Evolutionary conservation across 2,329 filamentous ascomycete genomes (phyloP), one percentile per base, ranked within the genome.

Genomic region (Aspergillus eucalypticola): DNA sequence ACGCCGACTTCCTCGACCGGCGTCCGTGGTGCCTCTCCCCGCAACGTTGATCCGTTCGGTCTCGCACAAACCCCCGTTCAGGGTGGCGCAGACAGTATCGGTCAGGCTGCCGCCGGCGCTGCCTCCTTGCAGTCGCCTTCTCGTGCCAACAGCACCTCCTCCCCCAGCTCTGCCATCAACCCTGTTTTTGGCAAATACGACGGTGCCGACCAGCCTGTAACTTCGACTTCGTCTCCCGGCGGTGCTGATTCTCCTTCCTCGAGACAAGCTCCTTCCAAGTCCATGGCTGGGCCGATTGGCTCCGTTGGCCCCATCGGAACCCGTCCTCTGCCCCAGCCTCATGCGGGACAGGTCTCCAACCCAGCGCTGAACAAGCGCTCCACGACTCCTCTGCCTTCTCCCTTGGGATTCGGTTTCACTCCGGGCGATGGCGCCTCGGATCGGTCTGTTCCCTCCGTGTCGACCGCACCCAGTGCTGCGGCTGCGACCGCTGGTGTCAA

Each of bases 271-370:
- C 83, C 87, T 39, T 79, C 82, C 29, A 83, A 79, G 61, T 65
- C 75, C 76, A 61, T 81, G 78, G 74, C 85, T 63, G 81, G 80
- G 52, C 82, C 84, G 63, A 75, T 81, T 53, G 84, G 84, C 59
- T 83, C 90, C 4, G 92, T 98, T 56, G 94, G 92, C 21, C 94
- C 95, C 17, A 98, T 98, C 68, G 95, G 95, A 65, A 97, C 94
- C 60, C 89, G 95, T 48, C 94, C 94, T 3, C 84, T 86, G 17
- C 84, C 83, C 41, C 83, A 82, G 35, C 78, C 85, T n/a, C 78
- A 76, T 32, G 66, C 73, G 41, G 75, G 73, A 27, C 76, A 77
- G 54, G 69, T 77, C 8, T 73, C 81, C 32, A 88, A 88, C 69
- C 83, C 85, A 35, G 82, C 83, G 8, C 75, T 91, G 67, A 90